Evolutionary conservation across 257 asterid species (phyloP), one percentile per base, ranked within the genome.

Genomic region (Petrea volubilis): DNA sequence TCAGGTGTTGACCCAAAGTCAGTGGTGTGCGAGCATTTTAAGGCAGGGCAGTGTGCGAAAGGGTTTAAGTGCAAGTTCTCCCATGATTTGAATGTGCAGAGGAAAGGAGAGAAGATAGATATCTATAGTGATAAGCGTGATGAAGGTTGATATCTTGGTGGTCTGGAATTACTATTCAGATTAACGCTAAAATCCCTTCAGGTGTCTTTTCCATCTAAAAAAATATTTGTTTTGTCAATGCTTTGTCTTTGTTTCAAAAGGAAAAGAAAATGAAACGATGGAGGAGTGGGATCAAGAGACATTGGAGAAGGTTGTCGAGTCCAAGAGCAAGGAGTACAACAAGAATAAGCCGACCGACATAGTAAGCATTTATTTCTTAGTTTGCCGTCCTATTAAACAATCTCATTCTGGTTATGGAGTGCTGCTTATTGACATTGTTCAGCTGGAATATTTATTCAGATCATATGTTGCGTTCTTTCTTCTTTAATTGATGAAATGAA

Each of bases 271-370:
- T 29, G 91, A 68, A 72, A 88, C 97, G 0, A 95, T 95, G 99
- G 99, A 90, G 64, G 98, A 95, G 47, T 95, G 99, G 98, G 98
- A 93, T 82, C 95, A 74, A 75, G 98, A 88, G 80, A 88, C 77
- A 14, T 51, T 94, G 85, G 96, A 88, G 89, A 81, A 94, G 93
- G 97, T 89, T 73, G 87, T 91, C 25, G 85, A 79, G 50, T 94
- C 98, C 43, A 94, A 86, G 85, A 94, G 96, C 82, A 72, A 86
- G 14, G 99, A 91, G 86, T 94, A 91, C 77, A 89, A 94, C 84
- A 88, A 91, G 86, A 94, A 94, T 78, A 94, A 94, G 84, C 97
- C 99, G 36, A 94, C 97, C 5, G 98, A 94, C 65, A 94, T 94
- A 14, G 99, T 94, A 84, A 82, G 93, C 60, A 10, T 71, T 68